Percentiles rank a stretch among this genome's conserved stretches.
These are phyloP conservation scores for Draba incana DNA, from an alignment of 345 rosid genomes.

Conservation along the genomic window DNA sequence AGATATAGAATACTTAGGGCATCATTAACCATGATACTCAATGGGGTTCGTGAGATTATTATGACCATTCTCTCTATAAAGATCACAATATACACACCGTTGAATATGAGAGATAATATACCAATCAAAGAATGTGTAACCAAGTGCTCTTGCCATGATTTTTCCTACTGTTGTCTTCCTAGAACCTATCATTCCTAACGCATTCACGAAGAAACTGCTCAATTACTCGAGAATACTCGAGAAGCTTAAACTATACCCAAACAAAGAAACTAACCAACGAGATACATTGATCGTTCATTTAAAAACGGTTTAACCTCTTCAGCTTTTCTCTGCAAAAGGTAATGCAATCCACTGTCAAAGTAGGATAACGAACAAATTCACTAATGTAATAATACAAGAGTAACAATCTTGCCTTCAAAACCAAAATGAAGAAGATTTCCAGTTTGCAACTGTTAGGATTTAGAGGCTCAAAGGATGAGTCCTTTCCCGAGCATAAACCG, in stretches of 20 bases:
- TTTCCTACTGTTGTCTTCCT: constrained; percentile 95
- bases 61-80: neutral
- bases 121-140: constrained; percentile 81
- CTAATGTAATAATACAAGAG: neutral
- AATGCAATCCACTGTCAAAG: constrained; percentile 40
- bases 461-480: too few species aligned
- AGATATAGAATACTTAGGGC: too few species aligned
- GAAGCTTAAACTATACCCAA: constrained; percentile 19
- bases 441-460: constrained; percentile 48
- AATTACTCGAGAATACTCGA: too few species aligned
- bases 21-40: too few species aligned
- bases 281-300: constrained; percentile 77
- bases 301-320: constrained; percentile 73
- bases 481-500: too few species aligned
- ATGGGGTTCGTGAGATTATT: too few species aligned
- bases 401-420: constrained; percentile 58
- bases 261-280: constrained; percentile 78
- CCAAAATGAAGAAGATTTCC: constrained; percentile 44
- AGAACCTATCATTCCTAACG: constrained; percentile 94
- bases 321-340: constrained; percentile 68
- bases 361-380: constrained; percentile 6
- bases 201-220: constrained; percentile 6
- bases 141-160: constrained; percentile 65
- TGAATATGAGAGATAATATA: constrained; percentile 34
- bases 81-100: neutral